Evolutionary conservation across 441 rosid species (phyloP).

Genomic region (Flueggea neowawraea): DNA sequence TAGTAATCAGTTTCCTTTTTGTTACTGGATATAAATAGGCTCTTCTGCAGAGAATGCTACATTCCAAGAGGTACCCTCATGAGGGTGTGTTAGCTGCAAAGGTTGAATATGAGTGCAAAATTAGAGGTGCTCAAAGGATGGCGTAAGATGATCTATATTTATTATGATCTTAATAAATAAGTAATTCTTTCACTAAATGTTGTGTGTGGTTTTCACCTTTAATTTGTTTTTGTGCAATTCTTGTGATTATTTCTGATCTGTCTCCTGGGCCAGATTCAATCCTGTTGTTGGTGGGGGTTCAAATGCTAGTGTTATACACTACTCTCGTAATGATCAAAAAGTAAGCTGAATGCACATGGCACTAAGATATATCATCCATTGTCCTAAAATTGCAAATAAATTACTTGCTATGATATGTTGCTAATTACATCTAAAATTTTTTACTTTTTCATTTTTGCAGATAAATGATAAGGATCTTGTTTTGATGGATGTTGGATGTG

Average conservation of each 20-base stretch:
- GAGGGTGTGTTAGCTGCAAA: conserved; percentile 80
- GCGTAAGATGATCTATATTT: conserved; percentile 58
- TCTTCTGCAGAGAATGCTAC: conserved; percentile 90
- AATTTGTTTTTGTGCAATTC: not conserved
- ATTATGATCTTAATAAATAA: conserved; percentile 4
- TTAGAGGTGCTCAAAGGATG: conserved; percentile 98
- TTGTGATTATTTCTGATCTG: conserved; percentile 10
- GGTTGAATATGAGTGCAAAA: conserved; percentile 89
- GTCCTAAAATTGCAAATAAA: conserved; percentile 1
- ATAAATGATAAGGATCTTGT: conserved; percentile 82
- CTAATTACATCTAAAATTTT: not conserved
- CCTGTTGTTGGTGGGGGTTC: conserved; percentile 98
- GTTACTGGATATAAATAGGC: conserved; percentile 39
- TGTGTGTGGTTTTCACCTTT: not conserved
- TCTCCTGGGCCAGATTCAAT: conserved; percentile 55
- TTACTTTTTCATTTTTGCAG: conserved; percentile 33
- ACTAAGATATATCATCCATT: conserved; percentile 10
- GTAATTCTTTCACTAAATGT: not conserved
- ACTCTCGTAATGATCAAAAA: conserved; percentile 90
- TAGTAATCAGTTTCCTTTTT: conserved; percentile 5
- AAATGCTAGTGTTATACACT: conserved; percentile 87
- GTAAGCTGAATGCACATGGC: conserved; percentile 37
- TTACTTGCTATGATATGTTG: conserved; percentile 3
- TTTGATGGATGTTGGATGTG: conserved; percentile 98
- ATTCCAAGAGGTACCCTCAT: conserved; percentile 70